phyloP scores from a whole-genome alignment of 768 basidiomycete species.

The Tephrocybe sp. region DNA sequence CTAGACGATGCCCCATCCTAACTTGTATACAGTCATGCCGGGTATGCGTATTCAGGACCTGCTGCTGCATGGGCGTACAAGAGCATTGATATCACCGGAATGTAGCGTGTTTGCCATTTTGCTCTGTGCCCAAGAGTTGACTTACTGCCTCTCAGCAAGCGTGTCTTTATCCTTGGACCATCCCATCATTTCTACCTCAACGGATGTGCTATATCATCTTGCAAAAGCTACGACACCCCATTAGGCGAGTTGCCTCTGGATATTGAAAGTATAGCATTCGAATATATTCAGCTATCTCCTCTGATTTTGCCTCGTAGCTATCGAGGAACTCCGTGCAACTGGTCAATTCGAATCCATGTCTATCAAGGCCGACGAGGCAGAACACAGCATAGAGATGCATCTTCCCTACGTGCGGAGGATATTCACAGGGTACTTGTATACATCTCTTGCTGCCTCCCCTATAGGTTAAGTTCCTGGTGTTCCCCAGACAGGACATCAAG shows the following conservation, averaged over 20 bases:
- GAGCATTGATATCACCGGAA: constrained; percentile 74
- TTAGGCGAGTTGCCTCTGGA: constrained; percentile 83
- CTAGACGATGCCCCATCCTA: not conserved
- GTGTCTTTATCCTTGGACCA: constrained; percentile 93
- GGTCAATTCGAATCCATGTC: constrained; percentile 72
- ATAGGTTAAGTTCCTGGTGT: too few relatives aligned
- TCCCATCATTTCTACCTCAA: constrained; percentile 90
- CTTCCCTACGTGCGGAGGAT: constrained; percentile 86
- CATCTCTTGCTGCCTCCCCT: too few relatives aligned
- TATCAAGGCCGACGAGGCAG: constrained; percentile 77
- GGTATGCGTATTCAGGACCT: constrained; percentile 91
- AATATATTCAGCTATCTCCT: not conserved
- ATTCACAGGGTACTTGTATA: constrained; percentile 63
- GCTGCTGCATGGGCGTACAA: constrained; percentile 97
- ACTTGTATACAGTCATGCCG: constrained; percentile 73
- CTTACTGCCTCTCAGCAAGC: constrained; percentile 54
- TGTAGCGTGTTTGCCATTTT: constrained; percentile 64
- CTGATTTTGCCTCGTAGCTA: constrained; percentile 44
- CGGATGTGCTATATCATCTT: constrained; percentile 85
- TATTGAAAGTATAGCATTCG: constrained; percentile 58
- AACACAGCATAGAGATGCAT: constrained; percentile 99
- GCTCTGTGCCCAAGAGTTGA: too few relatives aligned
- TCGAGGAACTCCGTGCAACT: constrained; percentile 61
- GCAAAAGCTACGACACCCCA: constrained; percentile 79
- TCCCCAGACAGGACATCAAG: constrained; percentile 62